These are phyloP conservation scores for Sugiyamaella xylanicola DNA, from an alignment of 1,139 yeast species.

Conservation along the genomic window DNA sequence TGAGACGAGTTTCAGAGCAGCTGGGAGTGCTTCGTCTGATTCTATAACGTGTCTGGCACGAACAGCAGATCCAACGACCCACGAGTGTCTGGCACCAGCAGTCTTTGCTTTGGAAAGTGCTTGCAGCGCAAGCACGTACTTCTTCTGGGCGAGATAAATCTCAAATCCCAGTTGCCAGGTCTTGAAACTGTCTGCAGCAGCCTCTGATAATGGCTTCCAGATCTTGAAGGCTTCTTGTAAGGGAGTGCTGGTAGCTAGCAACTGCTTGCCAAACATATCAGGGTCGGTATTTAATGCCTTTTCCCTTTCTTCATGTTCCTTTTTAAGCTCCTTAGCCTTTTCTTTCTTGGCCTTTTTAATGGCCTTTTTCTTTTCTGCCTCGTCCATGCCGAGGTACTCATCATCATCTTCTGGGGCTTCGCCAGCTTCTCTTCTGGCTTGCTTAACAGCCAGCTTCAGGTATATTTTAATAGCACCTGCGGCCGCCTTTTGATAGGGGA, in stretches of 20 bases:
- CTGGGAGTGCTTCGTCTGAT: slow-evolving; percentile 33
- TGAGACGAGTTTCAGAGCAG: slow-evolving; percentile 40
- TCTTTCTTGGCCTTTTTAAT: slow-evolving; percentile 48
- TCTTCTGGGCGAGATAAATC: slow-evolving; percentile 48
- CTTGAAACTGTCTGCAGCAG: slow-evolving; percentile 37
- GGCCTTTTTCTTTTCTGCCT: slow-evolving; percentile 40
- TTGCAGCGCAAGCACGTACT: slow-evolving; percentile 51
- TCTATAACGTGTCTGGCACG: slow-evolving; percentile 36
- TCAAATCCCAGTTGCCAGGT: slow-evolving; percentile 50
- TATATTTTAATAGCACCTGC: slow-evolving; percentile 65
- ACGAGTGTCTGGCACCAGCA: slow-evolving; percentile 36
- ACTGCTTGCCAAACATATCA: slow-evolving; percentile 50
- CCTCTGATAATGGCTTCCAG: slow-evolving; percentile 42
- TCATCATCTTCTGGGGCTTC: slow-evolving; percentile 30
- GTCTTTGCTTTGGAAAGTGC: slow-evolving; percentile 46
- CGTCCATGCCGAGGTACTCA: slow-evolving; percentile 33
- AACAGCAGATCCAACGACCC: slow-evolving; percentile 37
- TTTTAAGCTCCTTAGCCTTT: slow-evolving; percentile 45
- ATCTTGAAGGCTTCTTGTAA: slow-evolving; percentile 44
- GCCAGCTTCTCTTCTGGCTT: slow-evolving; percentile 16
- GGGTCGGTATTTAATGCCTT: slow-evolving; percentile 46
- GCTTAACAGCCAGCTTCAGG: slow-evolving; percentile 45
- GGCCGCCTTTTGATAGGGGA: slow-evolving; percentile 70
- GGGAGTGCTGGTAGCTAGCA: slow-evolving; percentile 45
- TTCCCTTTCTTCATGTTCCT: slow-evolving; percentile 43